phyloP scores from a whole-genome alignment of 2,329 filamentous ascomycete genomes.

The Alternaria alternata region DNA sequence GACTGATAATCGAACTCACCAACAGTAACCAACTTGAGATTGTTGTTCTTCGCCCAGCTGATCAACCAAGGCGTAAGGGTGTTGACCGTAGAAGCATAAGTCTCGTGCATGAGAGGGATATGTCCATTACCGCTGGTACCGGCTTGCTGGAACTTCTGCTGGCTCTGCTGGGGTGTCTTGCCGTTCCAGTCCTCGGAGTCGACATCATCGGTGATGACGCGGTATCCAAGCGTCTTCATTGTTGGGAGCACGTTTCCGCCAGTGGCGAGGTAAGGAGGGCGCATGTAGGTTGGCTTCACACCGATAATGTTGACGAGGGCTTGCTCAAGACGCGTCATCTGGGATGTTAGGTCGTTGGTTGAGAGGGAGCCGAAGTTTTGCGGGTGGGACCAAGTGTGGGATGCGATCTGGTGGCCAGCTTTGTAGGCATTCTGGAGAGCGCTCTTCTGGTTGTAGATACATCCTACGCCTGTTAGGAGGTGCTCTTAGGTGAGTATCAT shows the following conservation, averaged over 20 bases:
- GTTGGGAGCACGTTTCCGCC: conserved; percentile 42
- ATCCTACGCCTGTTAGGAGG: conserved; percentile 13
- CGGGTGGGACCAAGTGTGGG: conserved; percentile 47
- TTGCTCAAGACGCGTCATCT: conserved; percentile 46
- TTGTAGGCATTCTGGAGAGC: conserved; percentile 45
- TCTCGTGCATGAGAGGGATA: conserved; percentile 49
- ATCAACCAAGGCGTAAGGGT: conserved; percentile 49
- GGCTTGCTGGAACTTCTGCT: conserved; percentile 43
- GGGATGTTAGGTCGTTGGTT: conserved; percentile 35
- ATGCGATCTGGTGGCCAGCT: conserved; percentile 48
- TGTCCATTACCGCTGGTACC: conserved; percentile 47
- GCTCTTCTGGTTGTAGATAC: conserved; percentile 45
- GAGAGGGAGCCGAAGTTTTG: conserved; percentile 45
- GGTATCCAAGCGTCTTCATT: conserved; percentile 47
- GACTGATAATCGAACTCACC: conserved; percentile 29
- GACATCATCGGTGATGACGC: conserved; percentile 47
- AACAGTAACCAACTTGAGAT: conserved; percentile 47
- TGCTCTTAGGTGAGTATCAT: not conserved
- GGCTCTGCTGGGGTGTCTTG: conserved; percentile 42
- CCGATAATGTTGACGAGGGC: conserved; percentile 49
- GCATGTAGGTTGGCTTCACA: conserved; percentile 50
- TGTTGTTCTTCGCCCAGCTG: conserved; percentile 49
- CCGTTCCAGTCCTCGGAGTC: conserved; percentile 48
- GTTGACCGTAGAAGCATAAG: conserved; percentile 44
- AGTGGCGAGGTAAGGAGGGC: conserved; percentile 47